Evolutionary conservation across 1,284 basidiomycete genomes (phyloP), one percentile per base, ranked within the genome.

Genomic region (Pyrrhoderma noxium): DNA sequence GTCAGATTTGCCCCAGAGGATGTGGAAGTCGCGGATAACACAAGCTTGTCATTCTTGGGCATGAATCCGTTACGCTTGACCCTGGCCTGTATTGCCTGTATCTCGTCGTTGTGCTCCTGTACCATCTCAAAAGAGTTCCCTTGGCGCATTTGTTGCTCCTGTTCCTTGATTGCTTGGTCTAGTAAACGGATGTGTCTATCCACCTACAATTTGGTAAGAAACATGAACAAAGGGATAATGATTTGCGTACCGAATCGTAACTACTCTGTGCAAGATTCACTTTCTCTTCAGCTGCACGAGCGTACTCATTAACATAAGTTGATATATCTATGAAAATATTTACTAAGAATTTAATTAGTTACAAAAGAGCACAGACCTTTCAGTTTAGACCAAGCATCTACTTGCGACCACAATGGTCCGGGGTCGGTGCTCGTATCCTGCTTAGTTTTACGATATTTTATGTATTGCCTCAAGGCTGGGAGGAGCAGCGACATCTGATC

Each of bases 131-230:
- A 5, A 18, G 38, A 14, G 8, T 18, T 40, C 7, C 4, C 7
- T 5, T 40, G n/a, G n/a, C 38, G 4, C n/a, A 40, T 5, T 16
- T 36, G 41, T 13, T 34, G 19, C 11, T 52, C 51, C 8, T 86
- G 82, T 57, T 88, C 85, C 55, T 77, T 77, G 54, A 89, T 85
- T 22, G 81, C 79, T 59, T 85, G 80, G 55, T 87, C 82, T 9
- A 89, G 67, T 48, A 85, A 71, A n/a, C 80, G 76, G 21, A 84
- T 79, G 59, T 88, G 82, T 43, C 85, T 71, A 54, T 85, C 82
- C 8, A 86, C 74, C 85, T 72, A 49, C 4, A 19, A 37, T 21
- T 5, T 34, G 45, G 21, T 41, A 35, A 34, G n/a, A 52, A 25
- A 49, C 51, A 19, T 39, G 39, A 5, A 31, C 11, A 11, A 31